Conservation (phyloP, 208 protist species). For the Histomonas meleagridis region DNA sequence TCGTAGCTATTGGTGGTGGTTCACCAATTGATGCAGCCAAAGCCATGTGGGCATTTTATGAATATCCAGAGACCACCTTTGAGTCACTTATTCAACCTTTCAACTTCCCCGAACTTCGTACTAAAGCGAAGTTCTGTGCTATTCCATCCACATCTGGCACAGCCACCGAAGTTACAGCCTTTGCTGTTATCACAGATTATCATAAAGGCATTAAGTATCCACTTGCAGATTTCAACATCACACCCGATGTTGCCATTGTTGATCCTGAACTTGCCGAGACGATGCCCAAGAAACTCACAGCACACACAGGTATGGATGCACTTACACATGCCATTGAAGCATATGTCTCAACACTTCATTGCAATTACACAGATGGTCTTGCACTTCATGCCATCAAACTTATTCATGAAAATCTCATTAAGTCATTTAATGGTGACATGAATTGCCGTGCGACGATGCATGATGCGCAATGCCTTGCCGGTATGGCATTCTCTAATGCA, state of each 20-base stretch:
- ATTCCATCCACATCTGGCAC: conserved; percentile 54
- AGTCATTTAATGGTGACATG: conserved; percentile 20
- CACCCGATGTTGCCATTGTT: conserved; percentile 45
- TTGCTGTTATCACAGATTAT: conserved; percentile 46
- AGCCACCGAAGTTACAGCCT: conserved; percentile 50
- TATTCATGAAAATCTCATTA: conserved; percentile 41
- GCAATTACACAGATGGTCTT: conserved; percentile 41
- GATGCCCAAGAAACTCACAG: conserved; percentile 43
- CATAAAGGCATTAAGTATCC: conserved; percentile 46
- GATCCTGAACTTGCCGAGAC: conserved; percentile 40
- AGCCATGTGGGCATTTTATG: conserved; percentile 48
- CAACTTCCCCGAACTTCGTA: conserved; percentile 40
- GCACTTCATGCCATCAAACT: conserved; percentile 45
- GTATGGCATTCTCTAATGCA: conserved; percentile 54
- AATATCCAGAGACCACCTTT: conserved; percentile 48
- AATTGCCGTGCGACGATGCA: conserved; percentile 45
- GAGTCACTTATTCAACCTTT: conserved; percentile 43
- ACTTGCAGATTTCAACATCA: conserved; percentile 48
- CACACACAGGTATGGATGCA: conserved; percentile 50
- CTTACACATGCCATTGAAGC: conserved; percentile 51
- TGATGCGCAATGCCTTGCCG: conserved; percentile 47
- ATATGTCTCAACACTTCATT: conserved; percentile 45
- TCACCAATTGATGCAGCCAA: conserved; percentile 53
- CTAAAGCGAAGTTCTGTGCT: conserved; percentile 35
- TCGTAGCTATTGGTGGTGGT: conserved; percentile 50